phyloP scores from a whole-genome alignment of 2,329 filamentous ascomycete species.

The Paramyrothecium roridum region DNA sequence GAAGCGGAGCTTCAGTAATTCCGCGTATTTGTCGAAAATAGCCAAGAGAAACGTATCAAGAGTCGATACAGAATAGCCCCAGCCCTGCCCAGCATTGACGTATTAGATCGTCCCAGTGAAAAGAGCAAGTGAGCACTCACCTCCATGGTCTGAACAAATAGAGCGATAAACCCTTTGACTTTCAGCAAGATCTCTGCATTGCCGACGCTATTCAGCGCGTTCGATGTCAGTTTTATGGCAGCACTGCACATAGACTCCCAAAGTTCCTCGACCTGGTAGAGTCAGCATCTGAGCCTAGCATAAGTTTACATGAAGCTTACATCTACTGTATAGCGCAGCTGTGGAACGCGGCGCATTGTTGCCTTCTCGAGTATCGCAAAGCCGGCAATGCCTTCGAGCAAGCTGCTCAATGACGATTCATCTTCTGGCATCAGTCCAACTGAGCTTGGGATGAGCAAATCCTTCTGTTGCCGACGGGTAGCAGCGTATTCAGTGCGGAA shows the following conservation, averaged over 20 bases:
- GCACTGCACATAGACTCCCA: constrained; percentile 98
- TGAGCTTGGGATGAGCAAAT: constrained; percentile 74
- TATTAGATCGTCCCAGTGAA: constrained; percentile 55
- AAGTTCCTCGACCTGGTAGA: constrained; percentile 80
- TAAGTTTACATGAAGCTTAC: constrained; percentile 44
- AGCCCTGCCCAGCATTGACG: constrained; percentile 53
- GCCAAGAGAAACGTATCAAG: constrained; percentile 84
- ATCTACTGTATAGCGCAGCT: constrained; percentile 78
- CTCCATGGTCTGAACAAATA: constrained; percentile 99
- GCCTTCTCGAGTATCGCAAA: constrained; percentile 96
- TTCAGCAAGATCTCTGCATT: constrained; percentile 90
- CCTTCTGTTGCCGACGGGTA: constrained; percentile 86
- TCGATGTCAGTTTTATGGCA: constrained; percentile 77
- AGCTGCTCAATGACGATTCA: constrained; percentile 78
- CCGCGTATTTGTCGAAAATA: constrained; percentile 90
- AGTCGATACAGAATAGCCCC: constrained; percentile 80
- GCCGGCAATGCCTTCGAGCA: constrained; percentile 90
- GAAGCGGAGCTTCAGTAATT: constrained; percentile 84
- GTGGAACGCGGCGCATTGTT: constrained; percentile 82
- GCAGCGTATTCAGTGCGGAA: constrained; percentile 91
- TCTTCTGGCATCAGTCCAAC: constrained; percentile 80
- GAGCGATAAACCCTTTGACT: constrained; percentile 86
- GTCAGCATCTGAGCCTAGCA: constrained; percentile 3
- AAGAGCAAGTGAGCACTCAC: constrained; percentile 70
- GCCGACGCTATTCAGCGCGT: constrained; percentile 72